phyloP scores from a whole-genome alignment of 768 basidiomycete species.

The Dendrothele bispora region DNA sequence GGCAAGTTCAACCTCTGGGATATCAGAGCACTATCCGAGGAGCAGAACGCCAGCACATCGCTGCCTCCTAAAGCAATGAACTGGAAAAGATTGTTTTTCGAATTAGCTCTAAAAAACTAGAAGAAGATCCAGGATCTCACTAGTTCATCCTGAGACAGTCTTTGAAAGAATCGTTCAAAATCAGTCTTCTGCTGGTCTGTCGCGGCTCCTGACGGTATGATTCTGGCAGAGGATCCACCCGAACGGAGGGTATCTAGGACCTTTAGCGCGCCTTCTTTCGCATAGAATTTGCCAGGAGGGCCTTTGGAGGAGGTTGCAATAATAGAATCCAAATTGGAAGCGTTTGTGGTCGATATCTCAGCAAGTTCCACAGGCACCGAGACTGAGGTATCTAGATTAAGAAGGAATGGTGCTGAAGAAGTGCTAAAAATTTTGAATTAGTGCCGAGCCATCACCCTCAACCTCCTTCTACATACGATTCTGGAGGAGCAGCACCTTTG shows the following conservation, averaged over 20 bases:
- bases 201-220: constrained; percentile 38
- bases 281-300: constrained; percentile 65
- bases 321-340: constrained; percentile 33
- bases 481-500: not conserved
- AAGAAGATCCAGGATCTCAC: constrained; percentile 33
- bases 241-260: constrained; percentile 55
- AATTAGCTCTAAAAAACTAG: not conserved
- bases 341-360: constrained; percentile 33
- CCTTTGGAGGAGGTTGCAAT: constrained; percentile 35
- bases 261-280: constrained; percentile 40
- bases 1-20: constrained; percentile 53
- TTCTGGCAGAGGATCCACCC: constrained; percentile 49
- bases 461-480: not conserved
- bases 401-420: constrained; percentile 35
- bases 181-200: constrained; percentile 41
- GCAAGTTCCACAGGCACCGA: constrained; percentile 50
- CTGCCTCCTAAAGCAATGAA: constrained; percentile 55
- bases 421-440: constrained; percentile 16
- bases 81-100: too few relatives aligned
- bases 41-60: constrained; percentile 59
- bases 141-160: constrained; percentile 52
- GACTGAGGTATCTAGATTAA: constrained; percentile 52
- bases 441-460: not conserved
- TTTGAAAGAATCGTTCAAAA: constrained; percentile 49
- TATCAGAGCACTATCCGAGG: constrained; percentile 47